A percentile compares a stretch with the other conserved stretches of the same genome.
Evolutionary conservation across 2,329 filamentous ascomycete species (phyloP).

Genomic region (Hypoxylon sp.): DNA sequence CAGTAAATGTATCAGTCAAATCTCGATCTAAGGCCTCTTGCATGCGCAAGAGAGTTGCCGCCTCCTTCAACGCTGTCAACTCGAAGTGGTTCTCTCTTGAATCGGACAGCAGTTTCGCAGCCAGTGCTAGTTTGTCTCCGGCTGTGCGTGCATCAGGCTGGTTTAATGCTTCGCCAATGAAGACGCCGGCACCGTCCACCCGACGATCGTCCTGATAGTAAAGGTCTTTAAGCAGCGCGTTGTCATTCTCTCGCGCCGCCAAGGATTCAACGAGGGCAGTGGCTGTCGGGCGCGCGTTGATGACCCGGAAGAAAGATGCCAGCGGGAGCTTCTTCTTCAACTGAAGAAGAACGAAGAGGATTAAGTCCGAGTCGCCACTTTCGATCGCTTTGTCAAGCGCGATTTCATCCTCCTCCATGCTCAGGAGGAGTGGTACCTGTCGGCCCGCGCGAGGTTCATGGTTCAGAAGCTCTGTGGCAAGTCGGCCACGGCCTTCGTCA

Average conservation of each 20-base stretch:
- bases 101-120: conserved; percentile 85
- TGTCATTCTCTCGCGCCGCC: conserved; percentile 78
- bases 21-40: conserved; percentile 92
- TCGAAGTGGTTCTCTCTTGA: conserved; percentile 85
- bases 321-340: conserved; percentile 92
- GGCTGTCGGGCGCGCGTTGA: conserved; percentile 87
- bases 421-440: conserved; percentile 92
- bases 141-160: conserved; percentile 79
- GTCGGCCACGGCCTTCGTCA: conserved; percentile 89
- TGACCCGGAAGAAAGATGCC: conserved; percentile 91
- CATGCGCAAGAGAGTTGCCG: conserved; percentile 82
- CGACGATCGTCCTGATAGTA: conserved; percentile 98
- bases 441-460: conserved; percentile 95
- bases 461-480: conserved; percentile 92
- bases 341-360: conserved; percentile 89
- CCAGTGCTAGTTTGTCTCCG: conserved; percentile 89
- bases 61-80: conserved; percentile 82
- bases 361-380: conserved; percentile 92
- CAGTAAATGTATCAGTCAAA: conserved; percentile 81
- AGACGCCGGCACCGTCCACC: conserved; percentile 87
- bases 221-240: conserved; percentile 89
- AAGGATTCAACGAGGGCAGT: conserved; percentile 91
- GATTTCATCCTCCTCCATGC: conserved; percentile 95
- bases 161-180: conserved; percentile 85
- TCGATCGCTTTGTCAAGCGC: conserved; percentile 97